phyloP scores from a whole-genome alignment of 1,139 yeast species.

The Debaryomycetaceae sp. region DNA sequence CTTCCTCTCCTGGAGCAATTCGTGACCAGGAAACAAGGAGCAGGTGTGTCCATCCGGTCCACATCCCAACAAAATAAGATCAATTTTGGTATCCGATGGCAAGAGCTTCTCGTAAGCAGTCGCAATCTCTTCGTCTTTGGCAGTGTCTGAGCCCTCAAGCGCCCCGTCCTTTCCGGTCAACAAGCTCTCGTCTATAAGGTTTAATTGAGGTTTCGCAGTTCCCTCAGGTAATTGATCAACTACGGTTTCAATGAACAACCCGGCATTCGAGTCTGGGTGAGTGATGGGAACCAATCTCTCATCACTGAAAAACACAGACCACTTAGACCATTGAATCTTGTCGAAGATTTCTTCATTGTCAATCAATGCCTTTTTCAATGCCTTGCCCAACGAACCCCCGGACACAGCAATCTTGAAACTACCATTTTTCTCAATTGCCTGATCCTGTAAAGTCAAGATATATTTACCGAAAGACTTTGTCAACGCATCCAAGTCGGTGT shows the following conservation, averaged over 20 bases:
- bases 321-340: slow-evolving; percentile 58
- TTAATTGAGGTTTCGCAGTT: slow-evolving; percentile 38
- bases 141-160: slow-evolving; percentile 28
- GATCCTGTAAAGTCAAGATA: slow-evolving; percentile 52
- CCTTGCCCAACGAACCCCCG: slow-evolving; percentile 87
- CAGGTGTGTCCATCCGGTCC: slow-evolving; percentile 85
- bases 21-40: slow-evolving; percentile 65
- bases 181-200: slow-evolving; percentile 48
- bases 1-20: slow-evolving; percentile 38
- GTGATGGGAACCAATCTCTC: slow-evolving; percentile 68
- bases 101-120: slow-evolving; percentile 44
- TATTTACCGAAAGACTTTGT: slow-evolving; percentile 57
- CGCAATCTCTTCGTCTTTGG: slow-evolving; percentile 50
- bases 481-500: slow-evolving; percentile 52
- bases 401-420: slow-evolving; percentile 76
- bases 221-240: slow-evolving; percentile 38
- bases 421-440: slow-evolving; percentile 37
- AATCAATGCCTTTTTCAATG: slow-evolving; percentile 66
- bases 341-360: slow-evolving; percentile 46
- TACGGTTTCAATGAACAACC: slow-evolving; percentile 57
- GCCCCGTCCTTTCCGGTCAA: slow-evolving; percentile 47
- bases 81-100: slow-evolving; percentile 41
- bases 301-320: slow-evolving; percentile 71
- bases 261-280: slow-evolving; percentile 67
- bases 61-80: slow-evolving; percentile 65